Evolutionary conservation across 1,284 basidiomycete genomes (phyloP).

Genomic region (Rhodotorula mucilaginosa): DNA sequence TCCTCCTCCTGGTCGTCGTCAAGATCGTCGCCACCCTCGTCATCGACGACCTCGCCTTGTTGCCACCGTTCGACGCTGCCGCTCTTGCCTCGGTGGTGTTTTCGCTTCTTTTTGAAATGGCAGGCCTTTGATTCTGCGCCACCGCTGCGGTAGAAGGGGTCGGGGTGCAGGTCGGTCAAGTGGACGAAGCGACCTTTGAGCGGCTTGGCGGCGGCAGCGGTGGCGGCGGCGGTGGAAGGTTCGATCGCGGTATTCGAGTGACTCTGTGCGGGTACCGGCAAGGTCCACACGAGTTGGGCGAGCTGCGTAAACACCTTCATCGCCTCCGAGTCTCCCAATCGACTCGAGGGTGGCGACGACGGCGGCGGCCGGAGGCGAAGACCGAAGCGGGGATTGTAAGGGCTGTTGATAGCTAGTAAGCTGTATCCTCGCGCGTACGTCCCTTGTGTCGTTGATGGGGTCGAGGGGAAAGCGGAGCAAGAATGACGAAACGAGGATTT

Average conservation of each 20-base stretch:
- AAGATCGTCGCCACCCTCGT: constrained; percentile 38
- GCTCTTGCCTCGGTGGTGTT: constrained; percentile 57
- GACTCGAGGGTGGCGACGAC: background rate
- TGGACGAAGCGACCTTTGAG: constrained; percentile 71
- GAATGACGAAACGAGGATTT: too few relatives aligned
- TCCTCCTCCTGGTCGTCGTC: constrained; percentile 18
- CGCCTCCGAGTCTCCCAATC: background rate
- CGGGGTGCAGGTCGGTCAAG: constrained; percentile 79
- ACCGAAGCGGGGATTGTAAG: too few relatives aligned
- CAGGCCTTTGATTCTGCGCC: constrained; percentile 61
- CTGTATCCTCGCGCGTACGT: too few relatives aligned
- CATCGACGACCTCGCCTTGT: constrained; percentile 27
- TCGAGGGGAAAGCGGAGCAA: too few relatives aligned
- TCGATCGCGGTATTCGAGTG: background rate
- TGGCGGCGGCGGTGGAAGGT: background rate
- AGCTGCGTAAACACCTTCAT: background rate
- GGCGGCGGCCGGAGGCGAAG: too few relatives aligned
- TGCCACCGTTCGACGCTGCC: constrained; percentile 6
- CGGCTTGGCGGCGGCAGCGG: background rate
- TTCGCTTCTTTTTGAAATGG: constrained; percentile 55
- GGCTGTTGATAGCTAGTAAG: too few relatives aligned
- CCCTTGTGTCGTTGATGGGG: too few relatives aligned
- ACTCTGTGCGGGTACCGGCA: background rate
- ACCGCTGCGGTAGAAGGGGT: constrained; percentile 59
- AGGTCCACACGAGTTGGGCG: background rate